These are phyloP conservation scores for Sarocladiaceae sp. DNA, from an alignment of 2,329 filamentous ascomycete species.

Conservation along the genomic window DNA sequence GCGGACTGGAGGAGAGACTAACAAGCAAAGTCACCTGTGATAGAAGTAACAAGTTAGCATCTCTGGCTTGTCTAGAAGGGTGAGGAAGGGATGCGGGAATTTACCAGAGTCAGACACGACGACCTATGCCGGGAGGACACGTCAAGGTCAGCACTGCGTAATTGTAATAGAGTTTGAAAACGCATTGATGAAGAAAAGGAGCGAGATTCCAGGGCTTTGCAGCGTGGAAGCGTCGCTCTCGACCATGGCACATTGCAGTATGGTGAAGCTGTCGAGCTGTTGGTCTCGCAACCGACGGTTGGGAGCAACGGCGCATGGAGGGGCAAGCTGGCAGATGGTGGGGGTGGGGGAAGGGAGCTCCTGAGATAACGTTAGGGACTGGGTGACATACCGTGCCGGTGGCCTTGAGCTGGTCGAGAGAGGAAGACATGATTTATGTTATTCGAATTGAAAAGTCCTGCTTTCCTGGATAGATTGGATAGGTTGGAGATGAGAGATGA, in stretches of 20 bases:
- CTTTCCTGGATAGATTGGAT: conserved; percentile 1
- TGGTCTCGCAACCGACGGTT: background rate
- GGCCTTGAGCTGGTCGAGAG: conserved; percentile 96
- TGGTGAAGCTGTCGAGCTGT: conserved; percentile 3
- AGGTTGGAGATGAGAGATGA: conserved; percentile 4
- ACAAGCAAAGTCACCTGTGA: conserved; percentile 69
- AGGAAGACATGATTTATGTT: conserved; percentile 61
- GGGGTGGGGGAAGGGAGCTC: conserved; percentile 25
- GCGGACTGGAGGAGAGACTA: conserved; percentile 32
- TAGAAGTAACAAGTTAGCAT: conserved; percentile 25
- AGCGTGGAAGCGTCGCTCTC: too few species aligned
- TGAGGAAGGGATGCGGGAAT: conserved; percentile 27
- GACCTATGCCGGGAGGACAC: conserved; percentile 47
- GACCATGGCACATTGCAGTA: background rate
- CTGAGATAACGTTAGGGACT: conserved; percentile 11
- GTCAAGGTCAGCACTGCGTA: conserved; percentile 4
- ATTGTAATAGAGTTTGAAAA: too few species aligned
- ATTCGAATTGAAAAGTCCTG: conserved; percentile 3
- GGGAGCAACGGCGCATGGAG: conserved; percentile 1
- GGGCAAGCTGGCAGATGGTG: conserved; percentile 11
- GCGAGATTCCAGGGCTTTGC: too few species aligned
- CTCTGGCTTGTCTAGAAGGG: background rate
- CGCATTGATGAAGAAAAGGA: too few species aligned
- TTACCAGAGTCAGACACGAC: conserved; percentile 96
- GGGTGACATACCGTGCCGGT: conserved; percentile 76